Base-by-base conservation (phyloP, 331 rosid genomes). In the Acacia concinna region DNA sequence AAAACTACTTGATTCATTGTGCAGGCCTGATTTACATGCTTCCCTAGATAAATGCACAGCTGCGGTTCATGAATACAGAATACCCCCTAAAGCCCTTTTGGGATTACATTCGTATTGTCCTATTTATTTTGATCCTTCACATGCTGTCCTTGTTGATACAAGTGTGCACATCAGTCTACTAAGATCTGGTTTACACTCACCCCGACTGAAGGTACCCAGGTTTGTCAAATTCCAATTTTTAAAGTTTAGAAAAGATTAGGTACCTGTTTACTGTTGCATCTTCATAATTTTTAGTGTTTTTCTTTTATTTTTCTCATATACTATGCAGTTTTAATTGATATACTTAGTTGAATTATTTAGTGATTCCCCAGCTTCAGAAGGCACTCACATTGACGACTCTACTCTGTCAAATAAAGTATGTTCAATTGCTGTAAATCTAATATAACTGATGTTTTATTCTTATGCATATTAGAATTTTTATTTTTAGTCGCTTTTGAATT, bases 51-150 rank as follows among this genome's bases (percentile, higher is more conserved):
- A 86, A 77, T 83, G 74, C 82, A 46, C 97, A 81, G 90, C 87
- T 34, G 90, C 98, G 31, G 90, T 86, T 76, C 98, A 94, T 86
- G 97, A 94, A 84, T 94, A 88, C 71, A 87, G 91, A 40, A 92
- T 94, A 75, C 98, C 97, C 67, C 93, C 97, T 35, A 94, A 92
- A 88, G 95, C 97, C 79, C 97, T 94, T 59, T 38, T 83, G 82
- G 98, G 98, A 81, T 82, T 94, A 81, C 98, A 94, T 91, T 89
- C 98, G 37, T 94, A 94, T 72, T 92, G 97, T 79, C 98, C 98
- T 79, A 85, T 94, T 73, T 86, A 92, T 85, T 94, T 94, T 84
- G 98, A 94, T 83, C 89, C 92, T 73, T 89, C 87, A 46, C 98
- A 94, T 85, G 83, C 98, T 25, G 97, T 91, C 79, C 91, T 92